These are phyloP conservation scores for Naganishia liquefaciens DNA, from an alignment of 1,284 basidiomycete species.

Conservation along the genomic window DNA sequence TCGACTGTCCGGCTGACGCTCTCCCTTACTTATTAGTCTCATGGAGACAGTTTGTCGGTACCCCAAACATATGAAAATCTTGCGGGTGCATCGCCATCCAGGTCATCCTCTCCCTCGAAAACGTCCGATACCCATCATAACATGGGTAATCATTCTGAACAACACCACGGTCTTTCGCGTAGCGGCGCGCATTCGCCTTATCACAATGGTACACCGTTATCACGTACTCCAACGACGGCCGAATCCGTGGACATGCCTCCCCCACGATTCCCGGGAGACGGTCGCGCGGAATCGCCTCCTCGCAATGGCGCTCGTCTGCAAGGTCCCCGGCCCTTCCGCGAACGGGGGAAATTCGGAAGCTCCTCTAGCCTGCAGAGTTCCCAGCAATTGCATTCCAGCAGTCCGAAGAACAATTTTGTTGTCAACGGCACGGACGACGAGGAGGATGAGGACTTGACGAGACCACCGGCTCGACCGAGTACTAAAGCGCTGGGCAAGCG, in stretches of 20 bases:
- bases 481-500: constrained; percentile 53
- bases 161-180: neutral
- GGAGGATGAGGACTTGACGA: constrained; percentile 38
- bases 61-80: neutral
- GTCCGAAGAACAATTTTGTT: constrained; percentile 18
- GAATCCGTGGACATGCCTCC: constrained; percentile 21
- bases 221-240: constrained; percentile 11
- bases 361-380: constrained; percentile 29
- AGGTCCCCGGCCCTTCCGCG: constrained; percentile 32
- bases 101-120: constrained; percentile 13
- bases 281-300: constrained; percentile 27
- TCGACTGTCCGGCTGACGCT: neutral
- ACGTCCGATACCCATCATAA: neutral
- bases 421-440: constrained; percentile 26
- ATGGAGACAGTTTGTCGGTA: constrained; percentile 2
- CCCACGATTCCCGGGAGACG: constrained; percentile 22
- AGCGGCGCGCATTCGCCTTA: constrained; percentile 18
- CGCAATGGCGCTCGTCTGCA: constrained; percentile 26
- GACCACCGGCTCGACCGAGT: constrained; percentile 43
- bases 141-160: neutral
- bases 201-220: constrained; percentile 1
- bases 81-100: neutral
- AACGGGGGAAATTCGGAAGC: constrained; percentile 29
- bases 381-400: constrained; percentile 19
- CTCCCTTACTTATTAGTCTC: neutral